Evolutionary conservation across 345 rosid genomes (phyloP).

Genomic region (Citropsis articulata): DNA sequence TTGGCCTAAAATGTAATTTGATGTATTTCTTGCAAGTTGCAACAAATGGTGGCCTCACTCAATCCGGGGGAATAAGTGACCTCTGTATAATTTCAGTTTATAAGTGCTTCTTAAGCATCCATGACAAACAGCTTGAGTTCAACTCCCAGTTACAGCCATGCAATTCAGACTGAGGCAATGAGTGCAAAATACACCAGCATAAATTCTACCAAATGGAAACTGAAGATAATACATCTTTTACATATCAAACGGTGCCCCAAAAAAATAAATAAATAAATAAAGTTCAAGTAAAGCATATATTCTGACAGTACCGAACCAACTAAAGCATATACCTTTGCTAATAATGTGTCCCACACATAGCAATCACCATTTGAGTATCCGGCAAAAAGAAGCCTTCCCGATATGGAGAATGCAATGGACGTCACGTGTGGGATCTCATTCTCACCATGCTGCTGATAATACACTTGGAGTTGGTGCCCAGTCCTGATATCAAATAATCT

Average conservation of each 20-base stretch:
- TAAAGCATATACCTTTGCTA: slow-evolving; percentile 63
- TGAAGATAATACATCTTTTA: slow-evolving; percentile 1
- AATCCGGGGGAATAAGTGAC: neutral
- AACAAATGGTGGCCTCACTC: neutral
- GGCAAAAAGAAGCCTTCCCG: slow-evolving; percentile 93
- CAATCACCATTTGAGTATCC: slow-evolving; percentile 81
- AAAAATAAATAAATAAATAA: neutral
- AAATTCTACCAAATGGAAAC: neutral
- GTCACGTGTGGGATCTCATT: slow-evolving; percentile 59
- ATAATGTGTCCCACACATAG: slow-evolving; percentile 90
- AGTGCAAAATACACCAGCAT: too few species aligned
- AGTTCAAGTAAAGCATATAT: too few species aligned
- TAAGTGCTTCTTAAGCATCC: neutral
- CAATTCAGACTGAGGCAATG: neutral
- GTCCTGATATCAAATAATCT: slow-evolving; percentile 89
- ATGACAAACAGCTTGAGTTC: neutral
- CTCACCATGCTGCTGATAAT: slow-evolving; percentile 47
- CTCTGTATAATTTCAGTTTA: neutral
- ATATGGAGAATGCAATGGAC: slow-evolving; percentile 87
- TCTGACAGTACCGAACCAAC: neutral
- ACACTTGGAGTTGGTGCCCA: slow-evolving; percentile 90
- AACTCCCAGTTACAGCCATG: neutral
- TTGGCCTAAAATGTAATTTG: neutral
- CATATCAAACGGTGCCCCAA: neutral
- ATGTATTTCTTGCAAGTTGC: neutral